These are phyloP conservation scores for Pezicula carpinea DNA, from an alignment of 2,329 filamentous ascomycete genomes.

Conservation along the genomic window DNA sequence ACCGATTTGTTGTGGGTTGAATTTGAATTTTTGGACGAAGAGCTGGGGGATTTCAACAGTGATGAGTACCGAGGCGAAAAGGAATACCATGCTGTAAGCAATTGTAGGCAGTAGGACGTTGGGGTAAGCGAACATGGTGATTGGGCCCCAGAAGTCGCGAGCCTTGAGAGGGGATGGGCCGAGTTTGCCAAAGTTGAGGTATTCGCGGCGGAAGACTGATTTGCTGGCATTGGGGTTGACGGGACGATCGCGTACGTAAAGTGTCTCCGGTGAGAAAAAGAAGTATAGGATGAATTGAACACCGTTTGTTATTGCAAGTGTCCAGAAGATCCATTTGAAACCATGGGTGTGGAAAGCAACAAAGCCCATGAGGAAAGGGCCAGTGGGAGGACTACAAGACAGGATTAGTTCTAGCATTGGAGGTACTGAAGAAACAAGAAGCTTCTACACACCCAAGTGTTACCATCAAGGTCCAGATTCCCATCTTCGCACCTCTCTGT, in stretches of 20 bases:
- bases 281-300: constrained; percentile 51
- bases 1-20: constrained; percentile 52
- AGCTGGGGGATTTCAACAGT: constrained; percentile 57
- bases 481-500: constrained; percentile 47
- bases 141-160: constrained; percentile 7
- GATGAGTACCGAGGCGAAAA: constrained; percentile 46
- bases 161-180: constrained; percentile 5
- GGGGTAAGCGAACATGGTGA: constrained; percentile 35
- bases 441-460: constrained; percentile 12
- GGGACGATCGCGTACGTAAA: constrained; percentile 38
- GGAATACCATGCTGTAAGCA: constrained; percentile 52
- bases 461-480: constrained; percentile 42
- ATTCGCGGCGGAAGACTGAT: constrained; percentile 25
- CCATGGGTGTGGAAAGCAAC: constrained; percentile 41
- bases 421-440: neutral
- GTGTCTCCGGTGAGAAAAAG: constrained; percentile 50
- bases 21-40: constrained; percentile 47
- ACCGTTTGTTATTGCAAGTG: constrained; percentile 48
- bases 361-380: constrained; percentile 28
- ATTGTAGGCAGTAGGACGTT: constrained; percentile 45
- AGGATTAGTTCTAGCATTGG: neutral
- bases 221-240: neutral
- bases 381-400: constrained; percentile 13
- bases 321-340: constrained; percentile 51
- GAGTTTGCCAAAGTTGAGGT: constrained; percentile 35